Base-by-base conservation (phyloP, 306 rosid genomes). In the Arachis stenosperma region DNA sequence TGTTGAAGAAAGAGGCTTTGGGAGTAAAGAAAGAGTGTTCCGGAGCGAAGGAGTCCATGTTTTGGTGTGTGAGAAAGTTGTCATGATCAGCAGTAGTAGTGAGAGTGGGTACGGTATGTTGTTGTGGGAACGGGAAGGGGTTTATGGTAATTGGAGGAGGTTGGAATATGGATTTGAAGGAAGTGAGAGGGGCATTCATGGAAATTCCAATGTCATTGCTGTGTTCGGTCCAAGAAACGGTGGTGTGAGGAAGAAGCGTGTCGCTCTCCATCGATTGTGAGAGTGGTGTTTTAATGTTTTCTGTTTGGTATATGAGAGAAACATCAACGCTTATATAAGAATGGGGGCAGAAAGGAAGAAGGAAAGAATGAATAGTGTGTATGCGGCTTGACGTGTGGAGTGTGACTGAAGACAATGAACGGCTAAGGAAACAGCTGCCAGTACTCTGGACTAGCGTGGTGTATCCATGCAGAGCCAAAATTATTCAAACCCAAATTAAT, bases 151-250 rank as follows among this genome's bases (percentile, higher is more conserved):
- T 8, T 12, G 29, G 75, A 64, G 71, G 72, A 27, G 80, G 77
- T 58, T 86, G 84, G 3, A 87, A 87, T 83, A 89, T 88, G 74
- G 98, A 88, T 72, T 93, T 91, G 89, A 86, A 93, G 76, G 86
- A 79, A 30, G 88, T 75, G 13, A 88, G 67, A 56, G 95, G 79
- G 10, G 71, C 67, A 43, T 67, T 80, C 69, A 75, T 57, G 74
- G 81, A 79, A 86, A 86, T 67, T 67, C 69, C 78, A 30, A 29
- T 30, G 37, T 56, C 39, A 22, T 10, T 56, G 46, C 33, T 14
- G 7, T 74, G 47, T 9, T 17, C 17, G 17, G 17, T 17, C 17
- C 17, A 17, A 17, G 87, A 80, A 52, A 77, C 13, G 52, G 33
- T 3, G 60, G 83, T 33, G 37, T 33, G 37, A 50, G n/a, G n/a